Evolutionary conservation across 1,284 basidiomycete genomes (phyloP).

Genomic region (Apiotrichum montevideense): DNA sequence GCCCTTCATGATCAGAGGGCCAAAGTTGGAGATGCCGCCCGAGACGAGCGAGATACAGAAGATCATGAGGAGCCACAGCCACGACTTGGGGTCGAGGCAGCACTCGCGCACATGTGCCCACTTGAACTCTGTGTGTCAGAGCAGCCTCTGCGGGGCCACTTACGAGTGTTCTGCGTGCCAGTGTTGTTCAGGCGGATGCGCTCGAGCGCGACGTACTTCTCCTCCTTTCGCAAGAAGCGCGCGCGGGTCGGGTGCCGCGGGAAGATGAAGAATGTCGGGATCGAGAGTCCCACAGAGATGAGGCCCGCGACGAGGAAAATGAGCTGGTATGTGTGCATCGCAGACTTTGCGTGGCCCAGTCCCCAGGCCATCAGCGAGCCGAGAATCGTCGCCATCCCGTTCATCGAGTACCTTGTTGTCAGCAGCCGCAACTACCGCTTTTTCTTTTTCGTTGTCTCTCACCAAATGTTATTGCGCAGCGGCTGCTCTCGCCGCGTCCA

Average conservation of each 20-base stretch:
- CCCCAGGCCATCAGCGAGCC: no score
- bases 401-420: slow-evolving; percentile 39
- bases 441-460: slow-evolving; percentile 1
- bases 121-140: slow-evolving; percentile 28
- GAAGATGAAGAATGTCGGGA: slow-evolving; percentile 35
- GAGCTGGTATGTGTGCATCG: no score
- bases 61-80: slow-evolving; percentile 23
- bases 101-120: slow-evolving; percentile 45
- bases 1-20: slow-evolving; percentile 40
- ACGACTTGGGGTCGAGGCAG: slow-evolving; percentile 40
- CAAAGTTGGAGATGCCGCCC: slow-evolving; percentile 41
- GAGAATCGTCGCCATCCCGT: slow-evolving; percentile 21
- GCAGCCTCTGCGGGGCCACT: no score
- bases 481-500: slow-evolving; percentile 39
- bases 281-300: no score
- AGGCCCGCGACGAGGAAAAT: no score
- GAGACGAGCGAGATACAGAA: slow-evolving; percentile 18
- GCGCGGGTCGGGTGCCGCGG: slow-evolving; percentile 43
- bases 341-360: no score
- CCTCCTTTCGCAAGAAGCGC: slow-evolving; percentile 36
- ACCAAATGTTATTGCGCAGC: slow-evolving; percentile 38
- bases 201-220: slow-evolving; percentile 45
- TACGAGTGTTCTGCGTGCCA: slow-evolving; percentile 35
- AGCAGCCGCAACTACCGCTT: slow-evolving; percentile 39
- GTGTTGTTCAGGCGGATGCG: slow-evolving; percentile 46